Evolutionary conservation across 768 basidiomycete genomes (phyloP).

Genomic region (Suillus brevipes): DNA sequence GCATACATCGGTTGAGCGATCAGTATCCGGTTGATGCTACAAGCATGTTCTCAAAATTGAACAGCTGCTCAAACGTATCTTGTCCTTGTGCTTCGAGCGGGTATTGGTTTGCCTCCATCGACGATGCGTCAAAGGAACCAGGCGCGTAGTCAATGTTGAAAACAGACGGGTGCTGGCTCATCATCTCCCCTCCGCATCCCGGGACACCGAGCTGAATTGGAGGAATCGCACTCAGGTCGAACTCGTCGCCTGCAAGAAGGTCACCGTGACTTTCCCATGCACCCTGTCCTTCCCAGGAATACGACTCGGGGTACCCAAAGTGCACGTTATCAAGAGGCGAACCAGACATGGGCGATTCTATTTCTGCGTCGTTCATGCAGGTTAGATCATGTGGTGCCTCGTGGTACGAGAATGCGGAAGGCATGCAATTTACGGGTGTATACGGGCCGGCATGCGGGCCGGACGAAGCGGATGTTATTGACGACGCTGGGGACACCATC

Average conservation of each 20-base stretch:
- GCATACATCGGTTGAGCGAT: constrained; percentile 34
- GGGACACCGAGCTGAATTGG: constrained; percentile 60
- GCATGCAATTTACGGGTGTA: constrained; percentile 38
- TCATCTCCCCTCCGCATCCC: constrained; percentile 40
- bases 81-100: constrained; percentile 29
- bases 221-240: constrained; percentile 65
- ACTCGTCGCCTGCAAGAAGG: constrained; percentile 58
- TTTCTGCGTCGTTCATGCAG: constrained; percentile 12
- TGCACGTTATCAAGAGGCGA: constrained; percentile 25
- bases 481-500: constrained; percentile 52
- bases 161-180: constrained; percentile 9
- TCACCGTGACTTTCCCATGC: constrained; percentile 38
- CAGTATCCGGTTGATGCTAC: constrained; percentile 33
- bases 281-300: constrained; percentile 32
- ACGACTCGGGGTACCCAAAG: constrained; percentile 29
- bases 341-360: constrained; percentile 21
- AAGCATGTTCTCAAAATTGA: constrained; percentile 39
- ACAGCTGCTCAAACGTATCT: constrained; percentile 38
- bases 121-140: constrained; percentile 26
- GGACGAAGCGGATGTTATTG: constrained; percentile 46
- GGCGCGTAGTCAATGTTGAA: constrained; percentile 25
- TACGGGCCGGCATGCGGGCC: constrained; percentile 51
- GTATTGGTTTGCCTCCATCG: constrained; percentile 34
- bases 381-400: constrained; percentile 16
- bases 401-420: constrained; percentile 25